These are phyloP conservation scores for Boletus speciosus DNA, from an alignment of 768 basidiomycete species.

Conservation along the genomic window DNA sequence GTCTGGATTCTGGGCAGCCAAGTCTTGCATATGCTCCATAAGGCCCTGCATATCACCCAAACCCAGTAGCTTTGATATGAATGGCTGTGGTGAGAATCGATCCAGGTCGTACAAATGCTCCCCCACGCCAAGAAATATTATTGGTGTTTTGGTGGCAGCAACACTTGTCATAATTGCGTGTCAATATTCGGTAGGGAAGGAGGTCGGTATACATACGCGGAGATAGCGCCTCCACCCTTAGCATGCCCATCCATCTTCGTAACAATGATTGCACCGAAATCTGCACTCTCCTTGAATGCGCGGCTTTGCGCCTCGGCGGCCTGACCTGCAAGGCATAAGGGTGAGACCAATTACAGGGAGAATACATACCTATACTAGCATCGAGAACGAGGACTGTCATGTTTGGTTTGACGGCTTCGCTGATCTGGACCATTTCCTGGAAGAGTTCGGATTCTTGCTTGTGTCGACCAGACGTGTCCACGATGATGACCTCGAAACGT, in stretches of 20 bases:
- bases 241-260: constrained; percentile 99
- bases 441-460: constrained; percentile 97
- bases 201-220: constrained; percentile 65
- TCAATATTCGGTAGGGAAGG: constrained; percentile 2
- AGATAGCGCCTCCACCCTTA: constrained; percentile 98
- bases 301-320: constrained; percentile 94
- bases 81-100: constrained; percentile 92
- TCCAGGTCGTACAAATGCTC: constrained; percentile 98
- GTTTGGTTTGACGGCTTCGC: constrained; percentile 88
- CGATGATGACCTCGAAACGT: constrained; percentile 96
- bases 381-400: constrained; percentile 96
- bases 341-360: neutral
- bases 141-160: constrained; percentile 97
- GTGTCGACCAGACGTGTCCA: constrained; percentile 96
- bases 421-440: constrained; percentile 96
- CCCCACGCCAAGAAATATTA: constrained; percentile 97
- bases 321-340: constrained; percentile 57
- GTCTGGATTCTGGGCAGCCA: constrained; percentile 90
- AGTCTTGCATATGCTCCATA: constrained; percentile 98
- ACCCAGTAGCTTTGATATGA: constrained; percentile 94
- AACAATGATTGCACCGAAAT: constrained; percentile 98
- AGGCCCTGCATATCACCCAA: constrained; percentile 95
- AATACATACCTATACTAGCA: constrained; percentile 79
- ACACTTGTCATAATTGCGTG: constrained; percentile 55
- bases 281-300: constrained; percentile 96